Conservation (phyloP, 495 filamentous ascomycete species). For the Penicillium salamii region DNA sequence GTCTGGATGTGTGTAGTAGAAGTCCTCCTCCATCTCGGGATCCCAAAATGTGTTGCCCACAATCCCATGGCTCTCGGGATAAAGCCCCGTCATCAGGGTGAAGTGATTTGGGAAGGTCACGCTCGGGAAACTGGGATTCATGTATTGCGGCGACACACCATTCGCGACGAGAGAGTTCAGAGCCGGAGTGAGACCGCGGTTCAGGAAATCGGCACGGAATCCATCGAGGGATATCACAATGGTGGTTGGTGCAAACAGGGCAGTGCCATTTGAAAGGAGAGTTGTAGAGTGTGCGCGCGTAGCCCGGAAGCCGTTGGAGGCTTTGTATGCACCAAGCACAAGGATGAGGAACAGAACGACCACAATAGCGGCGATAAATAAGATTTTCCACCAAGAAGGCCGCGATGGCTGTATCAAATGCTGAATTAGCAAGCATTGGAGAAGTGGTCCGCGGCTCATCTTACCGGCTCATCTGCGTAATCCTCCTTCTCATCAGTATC, state of each 20-base stretch:
- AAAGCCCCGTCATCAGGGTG: slow-evolving; percentile 86
- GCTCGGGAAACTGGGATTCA: slow-evolving; percentile 90
- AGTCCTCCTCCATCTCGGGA: slow-evolving; percentile 68
- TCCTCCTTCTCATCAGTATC: slow-evolving; percentile 40
- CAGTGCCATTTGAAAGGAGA: slow-evolving; percentile 62
- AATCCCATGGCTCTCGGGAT: slow-evolving; percentile 89
- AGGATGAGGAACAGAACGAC: slow-evolving; percentile 51
- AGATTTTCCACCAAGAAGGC: slow-evolving; percentile 30
- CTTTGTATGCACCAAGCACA: slow-evolving; percentile 53
- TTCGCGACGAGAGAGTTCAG: slow-evolving; percentile 74
- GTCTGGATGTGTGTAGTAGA: slow-evolving; percentile 76
- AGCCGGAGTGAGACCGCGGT: slow-evolving; percentile 76
- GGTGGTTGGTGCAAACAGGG: slow-evolving; percentile 84
- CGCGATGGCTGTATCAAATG: slow-evolving; percentile 11
- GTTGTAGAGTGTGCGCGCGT: slow-evolving; percentile 16
- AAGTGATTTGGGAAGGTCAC: slow-evolving; percentile 99
- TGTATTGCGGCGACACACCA: slow-evolving; percentile 85
- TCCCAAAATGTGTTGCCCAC: slow-evolving; percentile 97
- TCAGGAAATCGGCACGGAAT: slow-evolving; percentile 93
- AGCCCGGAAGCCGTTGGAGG: slow-evolving; percentile 37
- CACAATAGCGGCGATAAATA: slow-evolving; percentile 37
- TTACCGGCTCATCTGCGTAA: slow-evolving; percentile 32
- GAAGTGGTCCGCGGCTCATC: background rate
- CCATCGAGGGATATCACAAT: slow-evolving; percentile 94
- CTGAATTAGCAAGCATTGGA: background rate